These are phyloP conservation scores for Coemansia sp. DNA, from an alignment of 192 early-diverging fungal species.

Conservation along the genomic window DNA sequence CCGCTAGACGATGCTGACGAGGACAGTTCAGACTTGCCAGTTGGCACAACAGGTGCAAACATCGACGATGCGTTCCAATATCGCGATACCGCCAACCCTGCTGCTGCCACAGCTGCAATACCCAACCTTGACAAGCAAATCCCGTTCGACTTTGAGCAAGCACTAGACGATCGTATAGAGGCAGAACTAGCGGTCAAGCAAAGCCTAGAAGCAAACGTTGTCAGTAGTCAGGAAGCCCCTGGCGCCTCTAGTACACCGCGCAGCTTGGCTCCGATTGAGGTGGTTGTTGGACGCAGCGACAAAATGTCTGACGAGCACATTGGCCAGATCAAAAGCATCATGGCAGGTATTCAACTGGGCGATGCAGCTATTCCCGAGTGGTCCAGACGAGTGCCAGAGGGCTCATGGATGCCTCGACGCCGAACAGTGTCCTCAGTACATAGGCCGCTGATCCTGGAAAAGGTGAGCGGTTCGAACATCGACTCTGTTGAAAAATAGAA, in stretches of 20 bases:
- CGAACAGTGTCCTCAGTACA: slow-evolving; percentile 10
- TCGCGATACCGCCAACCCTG: not conserved
- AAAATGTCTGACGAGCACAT: slow-evolving; percentile 43
- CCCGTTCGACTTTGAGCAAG: slow-evolving; percentile 18
- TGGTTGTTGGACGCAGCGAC: slow-evolving; percentile 7
- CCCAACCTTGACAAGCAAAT: not conserved
- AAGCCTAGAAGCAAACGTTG: not conserved
- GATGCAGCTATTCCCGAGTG: slow-evolving; percentile 44
- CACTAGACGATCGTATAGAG: slow-evolving; percentile 23
- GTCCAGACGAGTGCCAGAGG: slow-evolving; percentile 44
- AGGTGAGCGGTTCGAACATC: not conserved
- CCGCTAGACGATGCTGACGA: slow-evolving; percentile 23
- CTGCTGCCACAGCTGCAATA: not conserved
- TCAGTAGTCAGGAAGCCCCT: not conserved
- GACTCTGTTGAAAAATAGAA: not conserved
- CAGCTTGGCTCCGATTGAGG: slow-evolving; percentile 16
- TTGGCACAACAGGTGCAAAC: not conserved
- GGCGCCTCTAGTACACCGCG: not conserved
- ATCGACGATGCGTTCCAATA: slow-evolving; percentile 8
- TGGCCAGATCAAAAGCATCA: slow-evolving; percentile 39
- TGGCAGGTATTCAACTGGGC: slow-evolving; percentile 46
- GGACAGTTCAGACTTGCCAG: not conserved
- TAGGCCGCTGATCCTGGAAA: slow-evolving; percentile 5
- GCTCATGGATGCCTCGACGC: slow-evolving; percentile 47
- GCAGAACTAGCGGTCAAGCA: slow-evolving; percentile 12